phyloP scores from a whole-genome alignment of 148 eudicot species.

The Rhododendron molle region DNA sequence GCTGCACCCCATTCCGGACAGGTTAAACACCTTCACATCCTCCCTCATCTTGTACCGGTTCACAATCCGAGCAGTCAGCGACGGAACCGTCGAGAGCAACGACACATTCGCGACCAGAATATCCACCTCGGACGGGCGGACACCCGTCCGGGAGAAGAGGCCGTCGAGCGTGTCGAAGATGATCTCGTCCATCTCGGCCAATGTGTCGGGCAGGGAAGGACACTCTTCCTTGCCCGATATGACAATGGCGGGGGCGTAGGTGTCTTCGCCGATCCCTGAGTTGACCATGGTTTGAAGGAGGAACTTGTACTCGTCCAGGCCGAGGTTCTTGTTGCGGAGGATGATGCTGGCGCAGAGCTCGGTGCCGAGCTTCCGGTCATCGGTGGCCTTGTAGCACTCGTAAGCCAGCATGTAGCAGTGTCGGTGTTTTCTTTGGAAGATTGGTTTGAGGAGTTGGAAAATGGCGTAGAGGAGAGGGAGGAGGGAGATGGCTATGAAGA shows the following conservation, averaged over 20 bases:
- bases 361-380: slow-evolving; percentile 26
- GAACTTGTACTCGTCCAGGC: slow-evolving; percentile 31
- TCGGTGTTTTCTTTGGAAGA: slow-evolving; percentile 6
- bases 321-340: slow-evolving; percentile 30
- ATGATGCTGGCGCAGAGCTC: slow-evolving; percentile 21
- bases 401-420: slow-evolving; percentile 34
- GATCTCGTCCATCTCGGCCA: slow-evolving; percentile 31
- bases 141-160: slow-evolving; percentile 37
- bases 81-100: slow-evolving; percentile 48
- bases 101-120: slow-evolving; percentile 77
- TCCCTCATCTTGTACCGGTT: slow-evolving; percentile 69
- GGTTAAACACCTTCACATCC: slow-evolving; percentile 49
- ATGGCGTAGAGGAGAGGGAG: slow-evolving; percentile 12
- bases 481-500: slow-evolving; percentile 9
- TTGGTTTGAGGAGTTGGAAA: slow-evolving; percentile 11
- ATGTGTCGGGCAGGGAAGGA: slow-evolving; percentile 18
- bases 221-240: slow-evolving; percentile 19
- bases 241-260: slow-evolving; percentile 30
- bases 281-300: slow-evolving; percentile 27
- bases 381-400: slow-evolving; percentile 34
- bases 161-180: slow-evolving; percentile 23
- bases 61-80: slow-evolving; percentile 58
- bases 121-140: slow-evolving; percentile 53
- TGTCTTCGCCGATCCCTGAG: slow-evolving; percentile 40
- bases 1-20: slow-evolving; percentile 90